Conservation (phyloP, 176 grass and related monocot genomes). For the Calamus simplicifolius region DNA sequence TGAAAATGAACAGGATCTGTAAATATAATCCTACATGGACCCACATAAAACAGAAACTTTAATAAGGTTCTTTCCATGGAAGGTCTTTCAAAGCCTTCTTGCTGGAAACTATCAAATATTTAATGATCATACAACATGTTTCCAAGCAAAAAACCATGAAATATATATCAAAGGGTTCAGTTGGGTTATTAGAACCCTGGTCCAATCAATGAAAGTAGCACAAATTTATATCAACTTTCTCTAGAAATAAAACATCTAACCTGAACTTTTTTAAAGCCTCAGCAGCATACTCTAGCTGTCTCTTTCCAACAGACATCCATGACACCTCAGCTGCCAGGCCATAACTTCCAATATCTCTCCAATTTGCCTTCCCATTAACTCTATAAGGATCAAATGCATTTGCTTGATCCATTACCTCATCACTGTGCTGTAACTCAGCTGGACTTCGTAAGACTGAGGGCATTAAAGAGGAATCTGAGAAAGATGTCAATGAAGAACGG, state of each 20-base stretch:
- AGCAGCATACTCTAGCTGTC: slow-evolving; percentile 91
- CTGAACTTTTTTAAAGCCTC: slow-evolving; percentile 95
- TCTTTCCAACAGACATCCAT: slow-evolving; percentile 97
- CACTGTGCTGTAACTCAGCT: slow-evolving; percentile 36
- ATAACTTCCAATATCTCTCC: slow-evolving; percentile 74
- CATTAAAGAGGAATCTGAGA: slow-evolving; percentile 63
- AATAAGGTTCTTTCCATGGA: too few species aligned
- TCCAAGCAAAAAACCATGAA: too few species aligned
- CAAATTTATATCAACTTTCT: too few species aligned
- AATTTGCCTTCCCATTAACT: slow-evolving; percentile 60
- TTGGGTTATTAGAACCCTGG: too few species aligned
- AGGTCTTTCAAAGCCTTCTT: too few species aligned
- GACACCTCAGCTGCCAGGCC: slow-evolving; percentile 61
- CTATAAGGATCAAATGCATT: slow-evolving; percentile 72
- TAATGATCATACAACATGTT: too few species aligned
- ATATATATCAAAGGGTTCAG: too few species aligned
- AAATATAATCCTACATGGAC: too few species aligned
- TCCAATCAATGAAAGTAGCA: too few species aligned
- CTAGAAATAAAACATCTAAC: slow-evolving; percentile 27
- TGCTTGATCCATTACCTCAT: slow-evolving; percentile 28
- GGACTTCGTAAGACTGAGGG: slow-evolving; percentile 48
- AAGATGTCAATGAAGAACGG: slow-evolving; percentile 48
- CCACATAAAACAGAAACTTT: too few species aligned
- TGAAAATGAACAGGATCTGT: too few species aligned
- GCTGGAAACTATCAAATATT: too few species aligned